Evolutionary conservation across 2,329 filamentous ascomycete genomes (phyloP), one percentile per base, ranked within the genome.

Genomic region (Colletotrichum magnum): DNA sequence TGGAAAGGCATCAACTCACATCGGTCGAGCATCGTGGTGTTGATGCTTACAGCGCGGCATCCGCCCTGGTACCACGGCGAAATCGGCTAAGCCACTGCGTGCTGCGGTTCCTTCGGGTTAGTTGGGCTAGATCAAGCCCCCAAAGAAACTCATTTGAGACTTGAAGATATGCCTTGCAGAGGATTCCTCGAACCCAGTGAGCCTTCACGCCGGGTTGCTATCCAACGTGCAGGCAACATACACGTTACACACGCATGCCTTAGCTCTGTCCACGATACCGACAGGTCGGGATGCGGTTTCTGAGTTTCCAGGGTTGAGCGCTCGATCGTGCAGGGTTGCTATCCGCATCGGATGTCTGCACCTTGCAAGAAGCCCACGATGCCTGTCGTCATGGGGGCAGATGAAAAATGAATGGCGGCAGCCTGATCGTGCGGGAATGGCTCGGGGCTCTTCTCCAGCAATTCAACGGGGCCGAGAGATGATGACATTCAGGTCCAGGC

Each of bases 161-260:
- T 47, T n/a, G 45, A 2, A 21, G 45, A n/a, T 43, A 16, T 9
- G 53, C 53, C 21, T 24, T n/a, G 32, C 53, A 56, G 41, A 21
- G 36, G 12, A 16, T 58, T 36, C 18, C 54, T 47, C 41, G 54
- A 58, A 58, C 39, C 41, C 54, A 24, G 36, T 36, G 53, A 57
- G 18, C 15, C 36, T 57, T n/a, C 36, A 18, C 36, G 7, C 6
- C 28, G 28, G 10, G 6, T 32, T 32, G 28, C 5, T 9, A 32
- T 32, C 6, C 6, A 32, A 32, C 6, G 6, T 57, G 32, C 21
- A n/a, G 36, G 36, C 36, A 2, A 47, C 39, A 15, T 32, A 21
- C 10, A 5, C 21, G 3, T 24, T 2, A 32, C 9, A 32, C 28
- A 7, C 6, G 28, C 28, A 32, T 9, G 10, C 28, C 28, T 32